phyloP scores from a whole-genome alignment of 2,329 filamentous ascomycete genomes.

The Periconia macrospinosa region DNA sequence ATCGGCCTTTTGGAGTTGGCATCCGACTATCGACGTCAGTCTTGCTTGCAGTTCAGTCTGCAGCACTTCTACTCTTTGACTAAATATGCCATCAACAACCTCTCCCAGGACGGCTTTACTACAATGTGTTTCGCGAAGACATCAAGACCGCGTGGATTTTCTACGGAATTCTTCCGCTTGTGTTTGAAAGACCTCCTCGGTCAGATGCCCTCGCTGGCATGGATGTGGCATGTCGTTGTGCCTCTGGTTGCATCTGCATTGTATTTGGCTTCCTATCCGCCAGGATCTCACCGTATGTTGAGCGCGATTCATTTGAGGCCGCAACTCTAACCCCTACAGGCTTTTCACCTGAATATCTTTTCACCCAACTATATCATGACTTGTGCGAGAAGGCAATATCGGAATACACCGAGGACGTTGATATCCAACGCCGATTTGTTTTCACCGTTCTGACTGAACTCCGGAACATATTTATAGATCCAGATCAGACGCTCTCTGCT shows the following conservation, averaged over 20 bases:
- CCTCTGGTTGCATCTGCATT: conserved; percentile 28
- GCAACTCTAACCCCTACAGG: too few relatives aligned
- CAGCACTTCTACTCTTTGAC: conserved; percentile 10
- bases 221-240: conserved; percentile 20
- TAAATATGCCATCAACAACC: conserved; percentile 8
- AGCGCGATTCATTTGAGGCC: too few relatives aligned
- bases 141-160: conserved; percentile 19
- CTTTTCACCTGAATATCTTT: conserved; percentile 12
- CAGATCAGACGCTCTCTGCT: not conserved
- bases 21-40: not conserved
- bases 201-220: conserved; percentile 22
- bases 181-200: conserved; percentile 23
- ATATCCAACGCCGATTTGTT: conserved; percentile 10
- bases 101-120: conserved; percentile 4
- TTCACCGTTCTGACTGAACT: not conserved
- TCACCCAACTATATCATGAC: conserved; percentile 7
- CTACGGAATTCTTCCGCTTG: conserved; percentile 10
- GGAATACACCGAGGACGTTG: conserved; percentile 4
- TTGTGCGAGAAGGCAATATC: conserved; percentile 6
- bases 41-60: conserved; percentile 7
- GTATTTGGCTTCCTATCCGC: conserved; percentile 25
- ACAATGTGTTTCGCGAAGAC: conserved; percentile 17
- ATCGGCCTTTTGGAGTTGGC: conserved; percentile 1
- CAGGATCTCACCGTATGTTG: conserved; percentile 19
- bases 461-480: not conserved